Evolutionary conservation across 106 monocot genomes (phyloP).

Genomic region (Alisma plantagoaquatica): DNA sequence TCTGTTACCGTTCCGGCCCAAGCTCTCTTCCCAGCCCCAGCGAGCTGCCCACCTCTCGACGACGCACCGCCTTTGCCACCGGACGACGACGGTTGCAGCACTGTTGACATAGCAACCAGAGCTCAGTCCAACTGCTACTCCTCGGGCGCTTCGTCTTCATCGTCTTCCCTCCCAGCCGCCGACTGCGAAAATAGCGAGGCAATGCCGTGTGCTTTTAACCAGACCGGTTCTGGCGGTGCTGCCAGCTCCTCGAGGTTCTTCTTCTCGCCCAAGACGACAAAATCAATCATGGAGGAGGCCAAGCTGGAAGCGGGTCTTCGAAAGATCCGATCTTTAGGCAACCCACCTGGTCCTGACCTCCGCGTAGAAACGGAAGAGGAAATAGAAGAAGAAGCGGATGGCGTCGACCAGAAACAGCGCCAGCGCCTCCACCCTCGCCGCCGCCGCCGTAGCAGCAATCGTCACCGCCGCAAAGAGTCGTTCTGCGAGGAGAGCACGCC

Average conservation of each 20-base stretch:
- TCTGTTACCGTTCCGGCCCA: background rate
- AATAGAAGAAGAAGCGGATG: no score
- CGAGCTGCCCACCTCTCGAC: background rate
- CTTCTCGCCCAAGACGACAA: constrained; percentile 18
- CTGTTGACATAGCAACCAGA: no score
- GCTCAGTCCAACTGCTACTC: background rate
- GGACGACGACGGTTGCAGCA: background rate
- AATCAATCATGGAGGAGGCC: constrained; percentile 13
- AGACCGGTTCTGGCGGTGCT: background rate
- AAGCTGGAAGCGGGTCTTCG: background rate
- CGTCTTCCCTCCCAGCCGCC: constrained; percentile 1
- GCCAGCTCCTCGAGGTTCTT: constrained; percentile 13
- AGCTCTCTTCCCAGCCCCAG: background rate
- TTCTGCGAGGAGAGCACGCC: constrained; percentile 10
- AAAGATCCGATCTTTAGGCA: background rate
- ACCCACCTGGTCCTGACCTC: background rate
- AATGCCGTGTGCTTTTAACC: no score
- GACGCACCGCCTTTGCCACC: background rate
- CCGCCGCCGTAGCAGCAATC: no score
- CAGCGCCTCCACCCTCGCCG: background rate
- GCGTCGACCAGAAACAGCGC: no score
- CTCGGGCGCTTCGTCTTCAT: background rate
- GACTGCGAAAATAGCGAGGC: background rate
- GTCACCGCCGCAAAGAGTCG: background rate
- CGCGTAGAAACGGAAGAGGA: no score